Percentiles rank a stretch among this genome's conserved stretches.
Evolutionary conservation across 2,329 filamentous ascomycete species (phyloP).

Genomic region (Fusarium brevicatenulatum): DNA sequence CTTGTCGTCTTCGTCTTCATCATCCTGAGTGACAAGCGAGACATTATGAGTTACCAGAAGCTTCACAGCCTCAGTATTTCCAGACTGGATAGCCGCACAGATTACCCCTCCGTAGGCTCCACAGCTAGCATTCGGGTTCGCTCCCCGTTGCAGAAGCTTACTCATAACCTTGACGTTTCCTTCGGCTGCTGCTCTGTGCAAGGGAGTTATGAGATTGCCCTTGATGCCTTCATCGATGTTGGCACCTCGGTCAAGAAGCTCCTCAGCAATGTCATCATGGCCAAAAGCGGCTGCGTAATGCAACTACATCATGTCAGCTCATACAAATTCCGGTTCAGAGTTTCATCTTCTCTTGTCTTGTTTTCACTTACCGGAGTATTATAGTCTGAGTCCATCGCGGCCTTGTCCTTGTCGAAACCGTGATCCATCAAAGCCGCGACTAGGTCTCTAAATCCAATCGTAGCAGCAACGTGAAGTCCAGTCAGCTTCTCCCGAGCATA

Average conservation of each 20-base stretch:
- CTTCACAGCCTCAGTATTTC: conserved; percentile 53
- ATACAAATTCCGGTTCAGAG: too few species aligned
- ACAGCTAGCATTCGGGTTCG: conserved; percentile 50
- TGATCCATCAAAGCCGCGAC: conserved; percentile 52
- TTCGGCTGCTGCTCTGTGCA: conserved; percentile 52
- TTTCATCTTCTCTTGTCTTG: not conserved
- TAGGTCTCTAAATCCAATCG: conserved; percentile 52
- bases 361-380: conserved; percentile 50
- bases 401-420: conserved; percentile 50
- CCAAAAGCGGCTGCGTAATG: conserved; percentile 28
- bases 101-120: conserved; percentile 48
- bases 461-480: conserved; percentile 52
- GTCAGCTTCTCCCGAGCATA: conserved; percentile 47
- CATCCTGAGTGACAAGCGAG: conserved; percentile 44
- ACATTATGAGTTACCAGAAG: conserved; percentile 53
- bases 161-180: conserved; percentile 55
- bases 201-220: conserved; percentile 47
- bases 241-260: conserved; percentile 22
- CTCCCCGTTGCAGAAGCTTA: conserved; percentile 51
- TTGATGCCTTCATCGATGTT: conserved; percentile 46
- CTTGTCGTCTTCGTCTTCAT: conserved; percentile 20
- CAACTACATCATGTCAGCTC: not conserved
- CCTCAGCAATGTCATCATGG: conserved; percentile 17
- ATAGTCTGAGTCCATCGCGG: conserved; percentile 43
- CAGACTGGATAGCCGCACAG: conserved; percentile 55